Percentiles rank a stretch among this genome's conserved stretches.
These are phyloP conservation scores for Botryotinia globosa DNA, from an alignment of 2,329 filamentous ascomycete species.

Conservation along the genomic window DNA sequence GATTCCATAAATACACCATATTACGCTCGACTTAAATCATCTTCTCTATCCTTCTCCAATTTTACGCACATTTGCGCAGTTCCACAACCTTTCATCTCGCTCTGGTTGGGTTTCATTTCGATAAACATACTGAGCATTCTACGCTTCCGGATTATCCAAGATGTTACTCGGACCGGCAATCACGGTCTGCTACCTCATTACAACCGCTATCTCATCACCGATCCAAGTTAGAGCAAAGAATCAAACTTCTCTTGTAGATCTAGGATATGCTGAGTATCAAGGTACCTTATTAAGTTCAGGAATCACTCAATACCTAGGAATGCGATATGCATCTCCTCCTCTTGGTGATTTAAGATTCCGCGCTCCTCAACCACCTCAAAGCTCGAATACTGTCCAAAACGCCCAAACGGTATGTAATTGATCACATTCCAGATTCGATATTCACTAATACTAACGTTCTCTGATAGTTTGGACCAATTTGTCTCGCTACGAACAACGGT, in stretches of 20 bases:
- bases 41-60: not conserved
- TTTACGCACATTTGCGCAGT: not conserved
- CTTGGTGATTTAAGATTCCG: conserved; percentile 63
- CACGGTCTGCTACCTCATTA: not conserved
- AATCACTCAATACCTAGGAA: conserved; percentile 67
- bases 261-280: conserved; percentile 63
- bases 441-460: not conserved
- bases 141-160: not conserved
- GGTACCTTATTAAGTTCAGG: conserved; percentile 54
- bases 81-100: not conserved
- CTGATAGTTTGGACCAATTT: conserved; percentile 21
- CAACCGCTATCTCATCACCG: not conserved
- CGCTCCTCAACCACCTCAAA: conserved; percentile 30
- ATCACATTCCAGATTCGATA: not conserved
- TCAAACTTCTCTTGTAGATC: conserved; percentile 44
- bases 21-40: not conserved
- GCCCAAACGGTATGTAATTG: conserved; percentile 2
- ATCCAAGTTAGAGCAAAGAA: not conserved
- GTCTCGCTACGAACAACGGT: conserved; percentile 11
- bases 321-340: conserved; percentile 69
- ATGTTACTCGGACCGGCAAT: not conserved
- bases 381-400: not conserved
- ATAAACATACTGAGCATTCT: not conserved
- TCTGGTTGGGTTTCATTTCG: not conserved
- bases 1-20: not conserved